Percentiles rank a stretch among this genome's conserved stretches.
phyloP scores from a whole-genome alignment of 306 rosid genomes.

The Sechiopsis laciniata region DNA sequence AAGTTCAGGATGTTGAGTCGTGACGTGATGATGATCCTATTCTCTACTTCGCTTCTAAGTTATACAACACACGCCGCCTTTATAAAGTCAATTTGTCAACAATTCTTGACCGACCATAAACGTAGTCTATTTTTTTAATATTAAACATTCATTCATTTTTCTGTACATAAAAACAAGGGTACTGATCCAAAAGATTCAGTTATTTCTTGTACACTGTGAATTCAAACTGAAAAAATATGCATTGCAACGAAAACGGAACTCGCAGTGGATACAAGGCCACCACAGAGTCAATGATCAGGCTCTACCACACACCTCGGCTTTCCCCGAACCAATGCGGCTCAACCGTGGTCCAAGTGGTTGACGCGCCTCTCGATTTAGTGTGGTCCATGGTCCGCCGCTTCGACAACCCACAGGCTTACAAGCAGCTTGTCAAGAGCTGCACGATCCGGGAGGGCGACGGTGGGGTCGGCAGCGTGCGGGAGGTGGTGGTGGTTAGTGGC shows the following conservation, averaged over 20 bases:
- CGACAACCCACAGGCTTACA: conserved; percentile 49
- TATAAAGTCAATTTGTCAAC: not conserved
- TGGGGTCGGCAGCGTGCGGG: conserved; percentile 48
- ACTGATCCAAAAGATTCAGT: not conserved
- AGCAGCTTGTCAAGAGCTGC: conserved; percentile 48
- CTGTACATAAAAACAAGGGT: not conserved
- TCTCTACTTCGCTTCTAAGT: not conserved
- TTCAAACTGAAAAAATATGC: not conserved
- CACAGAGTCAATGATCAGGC: conserved; percentile 25
- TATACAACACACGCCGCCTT: conserved; percentile 7
- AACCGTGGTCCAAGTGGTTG: conserved; percentile 36
- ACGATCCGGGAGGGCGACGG: conserved; percentile 36
- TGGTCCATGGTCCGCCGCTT: conserved; percentile 62
- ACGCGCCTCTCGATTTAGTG: conserved; percentile 47
- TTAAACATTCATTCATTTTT: too few species aligned
- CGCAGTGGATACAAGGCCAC: not conserved
- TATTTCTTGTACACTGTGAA: too few species aligned
- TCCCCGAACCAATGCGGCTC: conserved; percentile 51
- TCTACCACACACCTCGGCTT: conserved; percentile 31
- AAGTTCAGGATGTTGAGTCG: too few species aligned
- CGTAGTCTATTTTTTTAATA: too few species aligned
- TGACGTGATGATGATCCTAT: too few species aligned
- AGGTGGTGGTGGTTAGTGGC: conserved; percentile 41
- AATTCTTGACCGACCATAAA: not conserved
- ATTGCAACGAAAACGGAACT: not conserved